Base-by-base conservation (phyloP, 768 basidiomycete species). In the Boletus vermiculosoides region DNA sequence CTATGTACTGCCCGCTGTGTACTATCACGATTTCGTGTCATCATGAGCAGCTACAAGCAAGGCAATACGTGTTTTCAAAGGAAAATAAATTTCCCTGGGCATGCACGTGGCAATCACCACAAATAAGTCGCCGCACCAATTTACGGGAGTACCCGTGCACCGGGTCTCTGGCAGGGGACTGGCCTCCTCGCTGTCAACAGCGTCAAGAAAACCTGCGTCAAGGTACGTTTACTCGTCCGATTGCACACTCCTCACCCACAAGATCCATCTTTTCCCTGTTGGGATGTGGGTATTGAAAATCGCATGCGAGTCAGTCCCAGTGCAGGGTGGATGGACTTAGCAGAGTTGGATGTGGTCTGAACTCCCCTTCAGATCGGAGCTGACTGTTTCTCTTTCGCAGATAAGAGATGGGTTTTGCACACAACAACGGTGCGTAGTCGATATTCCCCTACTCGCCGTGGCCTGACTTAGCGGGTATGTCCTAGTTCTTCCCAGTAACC, bases 401-500 rank as follows among this genome's bases (percentile, higher is more conserved):
- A 69, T 71, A 71, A 67, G 42, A 59, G 50, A 73, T 73, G 71
- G 71, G 71, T 70, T 74, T 74, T 57, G 66, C 63, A 58, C 71
- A 73, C 60, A 73, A 73, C 63, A 73, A 74, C 62, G 72, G 72
- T 70, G 33, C 50, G 57, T 60, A 37, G 47, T 52, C 33, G 44
- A 44, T 48, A 13, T 28, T 41, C 77, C 76, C 73, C 75, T 66
- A 70, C 11, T 50, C 25, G 0, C 20, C 36, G 36, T n/a, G 5
- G 28, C 41, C 64, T 67, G 46, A 70, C 54, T 25, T 25, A 42
- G 20, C 33, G 34, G 33, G 11, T 20, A 33, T 58, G 33, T 61
- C 47, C 56, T 46, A 90, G 92, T 91, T 80, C 91, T 96, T 76
- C 94, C 86, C 79, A 83, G 76, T 67, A 94, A 94, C 78, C 94